A percentile compares a stretch with the other conserved stretches of the same genome.
Conservation (phyloP, 345 rosid genomes). For the Lepidium sativum region DNA sequence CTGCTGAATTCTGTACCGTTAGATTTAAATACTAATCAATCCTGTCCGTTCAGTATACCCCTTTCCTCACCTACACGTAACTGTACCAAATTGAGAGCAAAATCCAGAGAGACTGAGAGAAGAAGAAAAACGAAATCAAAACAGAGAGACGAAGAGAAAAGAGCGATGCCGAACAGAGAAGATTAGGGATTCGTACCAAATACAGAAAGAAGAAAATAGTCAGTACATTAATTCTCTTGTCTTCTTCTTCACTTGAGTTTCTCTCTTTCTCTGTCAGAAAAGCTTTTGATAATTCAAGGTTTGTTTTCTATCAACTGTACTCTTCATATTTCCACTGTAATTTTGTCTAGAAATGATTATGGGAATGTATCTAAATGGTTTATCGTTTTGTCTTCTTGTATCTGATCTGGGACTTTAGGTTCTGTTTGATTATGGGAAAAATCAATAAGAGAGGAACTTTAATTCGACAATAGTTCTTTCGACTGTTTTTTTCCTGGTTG, state of each 20-base stretch:
- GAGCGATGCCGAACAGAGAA: slow-evolving; percentile 15
- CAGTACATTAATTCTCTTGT: neutral
- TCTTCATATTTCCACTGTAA: neutral
- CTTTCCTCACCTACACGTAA: slow-evolving; percentile 13
- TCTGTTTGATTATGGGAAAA: neutral
- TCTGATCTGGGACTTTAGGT: neutral
- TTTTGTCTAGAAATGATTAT: neutral
- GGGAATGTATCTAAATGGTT: neutral
- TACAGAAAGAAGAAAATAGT: neutral
- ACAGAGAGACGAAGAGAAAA: slow-evolving; percentile 8
- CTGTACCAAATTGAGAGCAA: slow-evolving; percentile 5
- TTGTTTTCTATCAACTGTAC: slow-evolving; percentile 6
- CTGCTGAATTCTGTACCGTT: neutral
- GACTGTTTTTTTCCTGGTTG: neutral
- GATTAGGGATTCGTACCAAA: slow-evolving; percentile 20
- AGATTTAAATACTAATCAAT: slow-evolving; percentile 3
- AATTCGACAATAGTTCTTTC: neutral
- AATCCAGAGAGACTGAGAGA: neutral
- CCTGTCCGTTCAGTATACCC: neutral
- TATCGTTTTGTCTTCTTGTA: neutral
- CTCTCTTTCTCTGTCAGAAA: neutral
- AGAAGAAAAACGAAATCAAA: neutral
- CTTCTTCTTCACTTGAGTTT: too few species aligned
- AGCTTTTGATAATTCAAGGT: slow-evolving; percentile 1
- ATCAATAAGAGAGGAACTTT: neutral